These are phyloP conservation scores for Carpediemonas membranifera DNA, from an alignment of 78 protist species.

Conservation along the genomic window DNA sequence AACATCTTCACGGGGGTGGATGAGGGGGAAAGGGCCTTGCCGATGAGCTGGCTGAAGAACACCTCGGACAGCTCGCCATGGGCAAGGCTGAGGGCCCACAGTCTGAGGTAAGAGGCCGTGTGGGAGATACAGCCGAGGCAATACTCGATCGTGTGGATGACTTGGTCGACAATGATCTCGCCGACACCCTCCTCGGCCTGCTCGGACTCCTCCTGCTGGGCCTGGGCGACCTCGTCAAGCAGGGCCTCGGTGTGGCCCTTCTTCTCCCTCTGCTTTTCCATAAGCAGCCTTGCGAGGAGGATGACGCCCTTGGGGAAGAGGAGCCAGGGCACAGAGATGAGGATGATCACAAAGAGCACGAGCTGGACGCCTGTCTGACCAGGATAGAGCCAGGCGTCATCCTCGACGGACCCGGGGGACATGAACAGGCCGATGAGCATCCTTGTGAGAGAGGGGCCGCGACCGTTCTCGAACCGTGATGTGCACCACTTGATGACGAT, in stretches of 20 bases:
- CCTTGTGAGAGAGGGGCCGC: slow-evolving; percentile 47
- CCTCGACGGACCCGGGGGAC: slow-evolving; percentile 25
- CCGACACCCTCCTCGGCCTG: slow-evolving; percentile 8
- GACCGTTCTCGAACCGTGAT: slow-evolving; percentile 11
- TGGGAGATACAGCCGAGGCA: slow-evolving; percentile 89
- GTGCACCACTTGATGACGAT: slow-evolving; percentile 71
- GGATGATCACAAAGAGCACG: background rate
- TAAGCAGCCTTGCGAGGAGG: background rate
- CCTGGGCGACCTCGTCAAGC: slow-evolving; percentile 1
- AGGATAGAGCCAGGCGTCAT: background rate
- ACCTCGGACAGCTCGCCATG: slow-evolving; percentile 69
- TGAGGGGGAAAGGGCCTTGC: background rate
- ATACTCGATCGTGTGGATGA: slow-evolving; percentile 97
- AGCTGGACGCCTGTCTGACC: slow-evolving; percentile 6
- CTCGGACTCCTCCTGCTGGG: slow-evolving; percentile 2
- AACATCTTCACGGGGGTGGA: background rate
- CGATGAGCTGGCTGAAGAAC: slow-evolving; percentile 10
- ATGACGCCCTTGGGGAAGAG: background rate
- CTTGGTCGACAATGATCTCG: slow-evolving; percentile 52
- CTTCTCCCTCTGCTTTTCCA: no score
- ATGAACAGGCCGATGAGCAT: slow-evolving; percentile 73
- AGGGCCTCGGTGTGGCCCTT: background rate
- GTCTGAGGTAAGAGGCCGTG: slow-evolving; percentile 99
- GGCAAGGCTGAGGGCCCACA: slow-evolving; percentile 99
- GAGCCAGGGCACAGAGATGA: background rate